Evolutionary conservation across 306 rosid species (phyloP), one percentile per base, ranked within the genome.

Genomic region (Hippophae tibetana): DNA sequence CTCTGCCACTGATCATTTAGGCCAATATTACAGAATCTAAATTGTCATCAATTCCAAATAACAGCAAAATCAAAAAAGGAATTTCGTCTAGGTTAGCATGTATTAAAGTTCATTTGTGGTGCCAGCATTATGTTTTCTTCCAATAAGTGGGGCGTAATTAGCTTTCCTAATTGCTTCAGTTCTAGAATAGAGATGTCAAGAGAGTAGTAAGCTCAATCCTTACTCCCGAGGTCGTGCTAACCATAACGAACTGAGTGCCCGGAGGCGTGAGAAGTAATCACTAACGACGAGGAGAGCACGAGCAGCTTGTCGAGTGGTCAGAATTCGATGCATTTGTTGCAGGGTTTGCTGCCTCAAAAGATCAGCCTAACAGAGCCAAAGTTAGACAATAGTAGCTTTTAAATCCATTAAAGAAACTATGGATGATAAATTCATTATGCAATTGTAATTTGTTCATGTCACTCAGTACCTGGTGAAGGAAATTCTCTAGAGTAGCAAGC

Each of bases 181-280:
- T 52, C 55, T 25, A 53, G 7, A 9, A 55, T 42, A 10, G 18
- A 41, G 64, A n/a, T 6, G 13, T 23, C 46, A 5, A 7, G 56
- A 44, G 42, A 3, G n/a, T 3, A 50, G 9, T 7, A 43, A 62
- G 14, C 45, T 72, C 62, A 69, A 42, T 75, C 38, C 38, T 31
- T 31, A 31, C 5, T 31, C 87, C 61, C 78, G 76, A 2, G 95
- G 97, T 5, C 93, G 93, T 0, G 97, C 95, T 70, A 76, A 65
- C 97, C 97, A 89, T 45, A 89, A 63, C 7, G 97, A 86, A 76
- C 94, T 82, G 26, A 89, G 89, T 8, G 95, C 93, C 51, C 93
- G 80, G 5, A 89, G 85, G 3, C 93, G 89, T 0, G 86, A 84
- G 52, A 78, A 46, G 74, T 80, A 86, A 23, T 89, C 97, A 1